Base-by-base conservation (phyloP, 169 alveolate species). In the Plasmodium relictum region DNA sequence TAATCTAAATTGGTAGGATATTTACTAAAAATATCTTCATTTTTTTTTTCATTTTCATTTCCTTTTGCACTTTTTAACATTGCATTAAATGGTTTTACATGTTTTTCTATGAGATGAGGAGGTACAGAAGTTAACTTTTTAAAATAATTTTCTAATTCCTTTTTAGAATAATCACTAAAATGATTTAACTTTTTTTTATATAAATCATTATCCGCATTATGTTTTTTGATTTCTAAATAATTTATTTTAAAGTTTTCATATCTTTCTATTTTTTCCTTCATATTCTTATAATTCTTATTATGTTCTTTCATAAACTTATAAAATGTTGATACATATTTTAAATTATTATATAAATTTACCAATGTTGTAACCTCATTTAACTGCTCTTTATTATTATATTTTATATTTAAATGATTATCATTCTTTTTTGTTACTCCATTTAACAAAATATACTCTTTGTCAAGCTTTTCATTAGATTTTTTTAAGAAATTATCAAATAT, bases 241-340 rank as follows among this genome's bases (percentile, higher is more conserved):
- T 45, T 68, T 10, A 16, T 37, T 62, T 83, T 83, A 63, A 83
- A 83, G 4, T 68, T 66, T 68, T 83, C 73, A 37, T 52, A 83
- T 70, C 26, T 83, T 72, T 58, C 56, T 42, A 83, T 68, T 45
- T 83, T 70, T 54, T 83, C 91, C 9, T 52, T 48, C 18, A 69
- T 54, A 73, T 50, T 54, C 54, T 83, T 68, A 42, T 83, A 83
- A 10, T 45, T 58, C 41, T 73, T 83, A 62, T 83, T 83, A 41
- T 83, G 56, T 18, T 83, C 48, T n/a, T 83, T 66, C 83, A 83
- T 83, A 72, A 52, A 83, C 0, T 68, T 39, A 14, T 20, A 58
- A 83, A 83, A 83, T 69, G 66, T 50, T 9, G 83, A 54, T 48
- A 73, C 85, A 50, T 83, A 83, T 69, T 83, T 83, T 61, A 83